These are phyloP conservation scores for Sanghuangporus baumii DNA, from an alignment of 1,284 basidiomycete species.

Conservation along the genomic window DNA sequence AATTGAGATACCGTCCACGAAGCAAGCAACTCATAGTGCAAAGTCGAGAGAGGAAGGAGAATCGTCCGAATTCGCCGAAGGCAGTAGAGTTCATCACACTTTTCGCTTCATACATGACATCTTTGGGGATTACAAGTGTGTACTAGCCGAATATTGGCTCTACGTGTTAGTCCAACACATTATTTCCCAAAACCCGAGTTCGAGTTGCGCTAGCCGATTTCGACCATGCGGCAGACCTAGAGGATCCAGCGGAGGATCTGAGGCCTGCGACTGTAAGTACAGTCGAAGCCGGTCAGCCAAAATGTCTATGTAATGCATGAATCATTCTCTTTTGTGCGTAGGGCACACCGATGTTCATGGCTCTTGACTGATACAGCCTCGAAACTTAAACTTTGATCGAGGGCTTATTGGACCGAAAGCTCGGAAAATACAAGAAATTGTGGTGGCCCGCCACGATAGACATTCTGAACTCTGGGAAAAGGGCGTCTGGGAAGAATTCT, in stretches of 20 bases:
- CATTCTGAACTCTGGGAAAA: not conserved
- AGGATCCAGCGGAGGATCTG: not conserved
- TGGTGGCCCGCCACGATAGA: not conserved
- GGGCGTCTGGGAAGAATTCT: not conserved
- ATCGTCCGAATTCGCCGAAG: no score
- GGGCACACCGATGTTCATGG: not conserved
- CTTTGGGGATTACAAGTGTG: not conserved
- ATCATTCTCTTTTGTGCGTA: not conserved
- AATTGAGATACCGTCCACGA: not conserved
- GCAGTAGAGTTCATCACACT: not conserved
- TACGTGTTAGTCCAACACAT: not conserved
- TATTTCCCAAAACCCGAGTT: not conserved
- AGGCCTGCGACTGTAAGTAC: not conserved
- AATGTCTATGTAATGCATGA: no score
- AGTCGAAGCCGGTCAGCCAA: not conserved
- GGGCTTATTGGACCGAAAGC: not conserved
- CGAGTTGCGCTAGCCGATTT: not conserved
- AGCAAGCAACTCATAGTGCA: not conserved
- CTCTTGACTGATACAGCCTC: not conserved
- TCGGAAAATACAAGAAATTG: not conserved
- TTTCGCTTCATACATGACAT: not conserved
- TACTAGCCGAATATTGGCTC: not conserved
- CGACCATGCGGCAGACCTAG: not conserved
- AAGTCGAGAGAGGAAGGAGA: no score
- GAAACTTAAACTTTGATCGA: not conserved